Conservation (phyloP, 345 rosid species). For the Sapria himalayana region DNA sequence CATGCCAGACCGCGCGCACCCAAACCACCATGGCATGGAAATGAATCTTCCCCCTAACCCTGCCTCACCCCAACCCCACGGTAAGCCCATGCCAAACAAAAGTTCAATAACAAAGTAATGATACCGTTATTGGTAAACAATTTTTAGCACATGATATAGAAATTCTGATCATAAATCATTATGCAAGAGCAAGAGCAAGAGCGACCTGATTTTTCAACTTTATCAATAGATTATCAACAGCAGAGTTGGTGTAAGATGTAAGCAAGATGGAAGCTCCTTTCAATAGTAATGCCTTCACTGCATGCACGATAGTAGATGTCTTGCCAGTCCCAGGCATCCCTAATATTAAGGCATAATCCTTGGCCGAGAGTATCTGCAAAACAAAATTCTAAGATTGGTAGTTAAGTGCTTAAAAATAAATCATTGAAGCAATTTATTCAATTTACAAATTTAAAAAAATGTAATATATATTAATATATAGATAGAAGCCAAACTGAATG, state of each 20-base stretch:
- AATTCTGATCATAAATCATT: neutral
- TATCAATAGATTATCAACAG: slow-evolving; percentile 87
- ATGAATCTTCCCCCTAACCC: no score
- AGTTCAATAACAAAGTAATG: no score
- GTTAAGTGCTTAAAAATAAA: neutral
- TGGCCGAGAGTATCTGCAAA: slow-evolving; percentile 77
- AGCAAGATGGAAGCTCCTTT: slow-evolving; percentile 90
- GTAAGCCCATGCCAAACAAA: no score
- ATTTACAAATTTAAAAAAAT: no score
- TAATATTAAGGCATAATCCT: slow-evolving; percentile 77
- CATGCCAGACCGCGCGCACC: no score
- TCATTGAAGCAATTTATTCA: no score
- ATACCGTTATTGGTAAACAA: neutral
- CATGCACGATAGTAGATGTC: slow-evolving; percentile 93
- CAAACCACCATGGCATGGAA: no score
- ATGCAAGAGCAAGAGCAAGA: neutral
- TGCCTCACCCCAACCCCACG: no score
- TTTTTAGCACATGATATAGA: neutral
- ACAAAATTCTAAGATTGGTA: slow-evolving; percentile 10
- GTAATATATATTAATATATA: no score
- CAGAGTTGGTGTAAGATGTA: slow-evolving; percentile 96
- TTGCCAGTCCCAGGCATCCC: slow-evolving; percentile 99
- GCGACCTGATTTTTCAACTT: slow-evolving; percentile 89
- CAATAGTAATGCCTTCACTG: slow-evolving; percentile 82
- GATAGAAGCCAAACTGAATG: no score